These are phyloP conservation scores for Piper betle DNA, from an alignment of 164 flowering plant species.

Conservation along the genomic window DNA sequence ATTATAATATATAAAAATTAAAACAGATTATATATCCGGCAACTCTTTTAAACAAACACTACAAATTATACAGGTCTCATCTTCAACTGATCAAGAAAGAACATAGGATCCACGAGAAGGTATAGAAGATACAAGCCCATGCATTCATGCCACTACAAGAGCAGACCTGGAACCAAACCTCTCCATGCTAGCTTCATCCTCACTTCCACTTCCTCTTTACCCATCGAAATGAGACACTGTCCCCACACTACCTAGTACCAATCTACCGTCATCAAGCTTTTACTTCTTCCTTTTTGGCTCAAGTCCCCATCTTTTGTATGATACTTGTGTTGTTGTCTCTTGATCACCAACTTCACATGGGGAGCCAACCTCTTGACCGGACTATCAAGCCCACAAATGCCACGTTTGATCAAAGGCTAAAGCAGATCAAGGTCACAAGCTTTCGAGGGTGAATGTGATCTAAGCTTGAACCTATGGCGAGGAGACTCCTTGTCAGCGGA, in stretches of 20 bases:
- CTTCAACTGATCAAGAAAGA: no score
- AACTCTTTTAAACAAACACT: no score
- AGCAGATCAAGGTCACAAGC: conserved; percentile 39
- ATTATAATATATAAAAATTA: no score
- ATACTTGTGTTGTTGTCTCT: not conserved
- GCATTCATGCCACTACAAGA: not conserved
- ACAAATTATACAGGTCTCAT: no score
- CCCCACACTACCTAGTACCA: not conserved
- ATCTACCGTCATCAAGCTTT: not conserved
- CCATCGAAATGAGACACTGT: not conserved
- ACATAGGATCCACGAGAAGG: no score
- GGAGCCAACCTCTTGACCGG: conserved; percentile 15
- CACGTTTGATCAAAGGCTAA: conserved; percentile 39
- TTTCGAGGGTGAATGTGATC: conserved; percentile 10
- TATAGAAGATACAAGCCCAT: not conserved
- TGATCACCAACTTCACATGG: conserved; percentile 7
- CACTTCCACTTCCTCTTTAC: not conserved
- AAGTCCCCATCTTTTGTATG: not conserved
- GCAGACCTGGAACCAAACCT: not conserved
- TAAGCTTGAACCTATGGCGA: not conserved
- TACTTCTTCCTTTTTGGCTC: not conserved
- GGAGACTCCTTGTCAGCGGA: not conserved
- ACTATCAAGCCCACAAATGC: conserved; percentile 33
- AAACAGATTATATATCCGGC: no score
- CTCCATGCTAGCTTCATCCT: not conserved